Evolutionary conservation across 129 eudicot genomes (phyloP), one percentile per base, ranked within the genome.

Genomic region (Kitagawia praeruptora): DNA sequence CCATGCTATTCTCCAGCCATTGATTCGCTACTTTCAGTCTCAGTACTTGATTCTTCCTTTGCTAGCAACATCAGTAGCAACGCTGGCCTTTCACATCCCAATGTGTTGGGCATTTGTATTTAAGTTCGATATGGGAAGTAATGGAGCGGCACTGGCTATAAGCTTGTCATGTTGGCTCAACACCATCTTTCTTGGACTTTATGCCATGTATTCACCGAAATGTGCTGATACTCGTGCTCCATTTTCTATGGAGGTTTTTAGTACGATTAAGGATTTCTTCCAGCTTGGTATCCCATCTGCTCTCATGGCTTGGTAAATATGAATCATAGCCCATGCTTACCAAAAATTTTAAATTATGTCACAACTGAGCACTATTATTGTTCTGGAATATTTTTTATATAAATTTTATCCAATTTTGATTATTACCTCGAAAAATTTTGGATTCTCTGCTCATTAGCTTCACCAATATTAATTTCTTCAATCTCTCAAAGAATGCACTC

Each of bases 251-350:
- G 87, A 83, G 38, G 87, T 83, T 67, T 77, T 78, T 56, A 31
- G 14, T 21, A 77, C 80, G 25, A 71, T 82, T 18, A 10, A 47
- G 45, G 85, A 84, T 25, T 87, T 87, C 81, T 76, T 87, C 16
- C 77, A n/a, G 18, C 67, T 81, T 15, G 90, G 84, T 46, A 41
- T 87, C 31, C 90, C 90, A 28, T 86, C 89, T 23, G 85, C 86
- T 77, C 83, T 80, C 27, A 86, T 86, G 89, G 81, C 81, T 39
- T 83, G 86, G 89, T 83, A 83, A 42, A 39, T 53, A 7, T 37
- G 15, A 12, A 47, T 75, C 21, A 11, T 14, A 46, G 23, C 12
- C 27, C 27, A 6, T 21, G 27, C 64, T 54, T 21, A 19, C 63
- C 63, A 53, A 18, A 18, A 53, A 18, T 53, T 47, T 12, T 14